Evolutionary conservation across 1,284 basidiomycete genomes (phyloP).

Genomic region (Heterobasidion parviporum): DNA sequence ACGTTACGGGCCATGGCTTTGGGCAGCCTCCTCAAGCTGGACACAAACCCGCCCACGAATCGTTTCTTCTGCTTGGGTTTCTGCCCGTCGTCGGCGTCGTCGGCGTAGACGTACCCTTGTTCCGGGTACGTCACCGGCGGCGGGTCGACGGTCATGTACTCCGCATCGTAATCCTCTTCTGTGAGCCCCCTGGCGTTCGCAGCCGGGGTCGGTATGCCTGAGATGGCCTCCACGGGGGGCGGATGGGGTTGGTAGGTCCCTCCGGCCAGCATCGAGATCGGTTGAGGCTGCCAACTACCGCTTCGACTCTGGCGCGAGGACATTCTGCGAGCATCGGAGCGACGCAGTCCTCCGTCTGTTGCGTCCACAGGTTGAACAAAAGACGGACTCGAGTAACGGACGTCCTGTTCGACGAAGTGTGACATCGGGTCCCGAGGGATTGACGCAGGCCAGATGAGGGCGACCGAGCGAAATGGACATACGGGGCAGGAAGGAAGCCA

Average conservation of each 20-base stretch:
- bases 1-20: conserved; percentile 15
- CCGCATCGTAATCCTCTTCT: conserved; percentile 5
- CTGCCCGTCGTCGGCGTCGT: conserved; percentile 1
- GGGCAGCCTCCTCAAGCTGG: conserved; percentile 18
- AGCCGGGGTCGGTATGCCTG: conserved; percentile 1
- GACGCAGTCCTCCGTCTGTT: not conserved
- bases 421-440: no score
- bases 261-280: not conserved
- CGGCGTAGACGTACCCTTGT: not conserved
- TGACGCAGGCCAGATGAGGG: no score
- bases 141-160: conserved; percentile 10
- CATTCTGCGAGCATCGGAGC: not conserved
- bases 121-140: not conserved
- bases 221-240: conserved; percentile 5
- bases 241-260: conserved; percentile 5
- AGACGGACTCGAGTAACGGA: not conserved
- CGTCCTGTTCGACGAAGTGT: no score
- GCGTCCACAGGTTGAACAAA: not conserved
- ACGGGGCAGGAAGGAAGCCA: no score
- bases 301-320: not conserved
- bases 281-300: not conserved
- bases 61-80: conserved; percentile 5
- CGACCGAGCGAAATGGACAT: no score
- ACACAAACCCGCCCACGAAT: conserved; percentile 26
- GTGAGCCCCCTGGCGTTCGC: not conserved